Evolutionary conservation across 2,329 filamentous ascomycete genomes (phyloP).

Genomic region (Fonsecaea pugnacius): DNA sequence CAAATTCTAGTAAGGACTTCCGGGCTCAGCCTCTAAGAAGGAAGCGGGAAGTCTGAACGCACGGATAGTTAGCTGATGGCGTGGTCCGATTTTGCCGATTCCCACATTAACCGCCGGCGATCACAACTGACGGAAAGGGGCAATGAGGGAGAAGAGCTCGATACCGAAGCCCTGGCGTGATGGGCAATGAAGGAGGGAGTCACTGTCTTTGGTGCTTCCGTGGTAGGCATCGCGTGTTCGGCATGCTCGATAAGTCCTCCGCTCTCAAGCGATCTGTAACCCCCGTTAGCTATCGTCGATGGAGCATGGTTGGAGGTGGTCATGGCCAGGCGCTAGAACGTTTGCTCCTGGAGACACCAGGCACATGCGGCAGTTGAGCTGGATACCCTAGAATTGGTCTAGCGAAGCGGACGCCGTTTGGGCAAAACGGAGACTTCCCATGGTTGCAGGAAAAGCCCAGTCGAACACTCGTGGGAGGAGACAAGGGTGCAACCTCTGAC

Average conservation of each 20-base stretch:
- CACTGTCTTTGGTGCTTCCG: background rate
- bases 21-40: background rate
- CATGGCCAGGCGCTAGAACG: slow-evolving; percentile 11
- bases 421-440: slow-evolving; percentile 10
- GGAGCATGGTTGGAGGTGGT: background rate
- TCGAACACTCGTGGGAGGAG: background rate
- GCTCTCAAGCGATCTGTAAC: slow-evolving; percentile 16
- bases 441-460: background rate
- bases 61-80: background rate
- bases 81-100: slow-evolving; percentile 1
- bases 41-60: slow-evolving; percentile 2
- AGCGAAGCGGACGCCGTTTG: slow-evolving; percentile 12
- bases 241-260: slow-evolving; percentile 1
- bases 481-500: background rate
- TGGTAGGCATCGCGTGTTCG: background rate
- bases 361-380: slow-evolving; percentile 14
- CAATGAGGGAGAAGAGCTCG: background rate
- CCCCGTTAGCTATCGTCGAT: slow-evolving; percentile 7
- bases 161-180: background rate
- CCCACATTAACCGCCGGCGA: slow-evolving; percentile 4
- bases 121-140: background rate
- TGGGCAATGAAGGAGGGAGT: background rate
- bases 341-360: slow-evolving; percentile 16
- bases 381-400: slow-evolving; percentile 12
- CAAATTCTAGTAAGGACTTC: slow-evolving; percentile 11